A percentile compares a stretch with the other conserved stretches of the same genome.
phyloP scores from a whole-genome alignment of 208 protist genomes.

The Crithidia sp. region DNA sequence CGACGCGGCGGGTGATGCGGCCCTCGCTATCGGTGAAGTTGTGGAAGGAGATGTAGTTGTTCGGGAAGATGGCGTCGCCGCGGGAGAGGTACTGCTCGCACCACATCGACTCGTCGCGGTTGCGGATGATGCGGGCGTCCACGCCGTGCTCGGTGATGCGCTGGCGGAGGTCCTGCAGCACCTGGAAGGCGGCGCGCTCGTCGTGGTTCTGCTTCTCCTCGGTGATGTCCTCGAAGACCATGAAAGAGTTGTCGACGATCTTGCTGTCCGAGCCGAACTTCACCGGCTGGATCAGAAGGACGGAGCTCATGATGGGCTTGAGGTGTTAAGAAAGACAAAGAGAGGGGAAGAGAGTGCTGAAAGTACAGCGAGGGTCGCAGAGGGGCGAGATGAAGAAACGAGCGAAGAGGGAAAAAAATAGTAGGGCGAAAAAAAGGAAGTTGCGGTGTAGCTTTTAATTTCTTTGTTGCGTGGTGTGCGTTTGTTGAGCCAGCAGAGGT shows the following conservation, averaged over 20 bases:
- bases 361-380: background rate
- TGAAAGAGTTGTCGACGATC: conserved; percentile 58
- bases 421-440: conserved; percentile 1
- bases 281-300: conserved; percentile 49
- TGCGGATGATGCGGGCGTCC: conserved; percentile 33
- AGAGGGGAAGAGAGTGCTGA: too few species aligned
- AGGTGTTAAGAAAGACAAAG: too few species aligned
- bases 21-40: conserved; percentile 72
- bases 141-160: conserved; percentile 37
- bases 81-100: conserved; percentile 46
- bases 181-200: conserved; percentile 34
- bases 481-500: background rate
- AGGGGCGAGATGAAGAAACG: background rate
- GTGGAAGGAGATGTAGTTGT: conserved; percentile 80
- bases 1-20: conserved; percentile 61
- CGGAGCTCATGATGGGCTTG: conserved; percentile 42
- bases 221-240: conserved; percentile 33
- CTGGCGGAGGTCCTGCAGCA: conserved; percentile 35
- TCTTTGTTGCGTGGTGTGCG: background rate
- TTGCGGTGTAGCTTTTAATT: conserved; percentile 2
- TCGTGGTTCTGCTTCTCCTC: conserved; percentile 33
- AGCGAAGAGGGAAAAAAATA: background rate
- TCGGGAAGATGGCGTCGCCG: conserved; percentile 63
- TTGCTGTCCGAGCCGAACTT: conserved; percentile 41
- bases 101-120: conserved; percentile 37